These are phyloP conservation scores for Tripterygium wilfordii DNA, from an alignment of 177 flowering plant genomes.

Conservation along the genomic window DNA sequence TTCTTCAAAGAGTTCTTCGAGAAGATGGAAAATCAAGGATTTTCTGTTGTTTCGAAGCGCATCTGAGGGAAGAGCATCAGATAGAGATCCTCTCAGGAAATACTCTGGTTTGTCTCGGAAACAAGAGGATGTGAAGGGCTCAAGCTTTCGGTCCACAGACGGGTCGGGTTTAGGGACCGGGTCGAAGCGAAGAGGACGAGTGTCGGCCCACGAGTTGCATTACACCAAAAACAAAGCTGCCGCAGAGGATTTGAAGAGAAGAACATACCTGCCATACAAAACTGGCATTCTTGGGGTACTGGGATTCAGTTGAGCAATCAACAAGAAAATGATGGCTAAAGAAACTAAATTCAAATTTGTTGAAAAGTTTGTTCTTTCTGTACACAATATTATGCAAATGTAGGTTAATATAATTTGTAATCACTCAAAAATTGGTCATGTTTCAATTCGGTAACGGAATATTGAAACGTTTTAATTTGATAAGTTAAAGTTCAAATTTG, in stretches of 20 bases:
- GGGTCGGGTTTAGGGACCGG: slow-evolving; percentile 18
- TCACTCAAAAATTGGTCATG: no score
- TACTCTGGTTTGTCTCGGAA: background rate
- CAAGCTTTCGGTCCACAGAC: slow-evolving; percentile 27
- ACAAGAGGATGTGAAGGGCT: slow-evolving; percentile 16
- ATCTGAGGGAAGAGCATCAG: slow-evolving; percentile 28
- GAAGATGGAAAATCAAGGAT: slow-evolving; percentile 33
- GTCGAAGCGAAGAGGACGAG: slow-evolving; percentile 13
- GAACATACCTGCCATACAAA: slow-evolving; percentile 39
- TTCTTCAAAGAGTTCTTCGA: slow-evolving; percentile 12
- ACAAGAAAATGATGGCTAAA: no score
- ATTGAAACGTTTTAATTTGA: no score
- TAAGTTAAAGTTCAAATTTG: no score
- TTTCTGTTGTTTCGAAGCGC: slow-evolving; percentile 39
- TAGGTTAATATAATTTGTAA: no score
- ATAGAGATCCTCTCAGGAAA: slow-evolving; percentile 3
- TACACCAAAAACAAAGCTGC: slow-evolving; percentile 34
- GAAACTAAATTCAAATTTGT: no score
- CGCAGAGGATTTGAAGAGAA: slow-evolving; percentile 40
- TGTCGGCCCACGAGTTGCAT: slow-evolving; percentile 46
- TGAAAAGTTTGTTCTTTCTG: no score
- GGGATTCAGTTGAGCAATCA: slow-evolving; percentile 38
- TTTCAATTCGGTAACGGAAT: no score
- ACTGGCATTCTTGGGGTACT: slow-evolving; percentile 36
- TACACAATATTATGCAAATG: no score